A percentile compares a stretch with the other conserved stretches of the same genome.
phyloP scores from a whole-genome alignment of 305 asterid genomes.

The Fraxinus floribunda region DNA sequence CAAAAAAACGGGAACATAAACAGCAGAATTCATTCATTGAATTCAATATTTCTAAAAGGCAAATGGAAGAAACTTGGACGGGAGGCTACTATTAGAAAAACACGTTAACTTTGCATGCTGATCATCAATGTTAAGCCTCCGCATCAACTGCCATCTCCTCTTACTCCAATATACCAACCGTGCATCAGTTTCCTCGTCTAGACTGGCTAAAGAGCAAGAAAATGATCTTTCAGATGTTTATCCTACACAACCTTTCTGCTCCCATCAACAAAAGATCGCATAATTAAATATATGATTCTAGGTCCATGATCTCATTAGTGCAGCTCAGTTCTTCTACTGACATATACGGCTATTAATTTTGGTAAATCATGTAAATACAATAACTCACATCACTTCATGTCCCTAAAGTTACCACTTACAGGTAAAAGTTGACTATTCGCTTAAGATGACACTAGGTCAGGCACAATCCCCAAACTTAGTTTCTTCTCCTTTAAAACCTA shows the following conservation, averaged over 20 bases:
- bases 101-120: background rate
- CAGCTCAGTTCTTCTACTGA: conserved; percentile 3
- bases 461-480: conserved; percentile 21
- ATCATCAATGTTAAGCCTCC: conserved; percentile 3
- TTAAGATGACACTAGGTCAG: conserved; percentile 18
- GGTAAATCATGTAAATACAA: conserved; percentile 3
- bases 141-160: conserved; percentile 1
- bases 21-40: conserved; percentile 2
- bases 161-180: conserved; percentile 10
- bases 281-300: conserved; percentile 1
- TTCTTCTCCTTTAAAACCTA: conserved; percentile 32
- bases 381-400: conserved; percentile 15
- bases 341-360: conserved; percentile 12
- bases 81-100: background rate
- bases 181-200: conserved; percentile 7
- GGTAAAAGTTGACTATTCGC: conserved; percentile 25
- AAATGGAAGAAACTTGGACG: background rate
- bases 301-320: conserved; percentile 6
- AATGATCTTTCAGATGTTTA: background rate
- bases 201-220: background rate
- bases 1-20: background rate
- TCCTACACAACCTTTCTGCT: conserved; percentile 9
- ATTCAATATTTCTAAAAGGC: conserved; percentile 9
- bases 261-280: conserved; percentile 4
- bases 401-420: conserved; percentile 23